A percentile compares a stretch with the other conserved stretches of the same genome.
Conservation (phyloP, 805 yeast species). For the Kurtzmaniella cleridarum region DNA sequence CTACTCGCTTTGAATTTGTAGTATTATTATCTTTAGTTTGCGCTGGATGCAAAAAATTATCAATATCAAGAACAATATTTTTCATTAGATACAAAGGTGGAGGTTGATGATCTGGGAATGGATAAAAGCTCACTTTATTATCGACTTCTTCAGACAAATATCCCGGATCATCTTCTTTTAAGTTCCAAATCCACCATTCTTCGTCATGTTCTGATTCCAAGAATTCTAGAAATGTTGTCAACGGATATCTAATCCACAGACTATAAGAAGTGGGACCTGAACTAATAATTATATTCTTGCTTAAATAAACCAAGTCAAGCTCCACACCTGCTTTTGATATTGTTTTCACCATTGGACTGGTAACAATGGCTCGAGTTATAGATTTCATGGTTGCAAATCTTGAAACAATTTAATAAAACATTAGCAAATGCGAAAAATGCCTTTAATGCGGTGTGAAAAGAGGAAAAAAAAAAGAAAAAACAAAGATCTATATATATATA, state of each 20-base stretch:
- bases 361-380: conserved; percentile 11
- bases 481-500: too few relatives aligned
- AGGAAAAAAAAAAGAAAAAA: too few relatives aligned
- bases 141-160: conserved; percentile 34
- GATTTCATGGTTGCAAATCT: conserved; percentile 1
- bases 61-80: conserved; percentile 39
- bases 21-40: conserved; percentile 18
- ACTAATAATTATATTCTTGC: conserved; percentile 61
- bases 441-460: too few relatives aligned
- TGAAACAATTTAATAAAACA: neutral
- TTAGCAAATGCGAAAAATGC: too few relatives aligned
- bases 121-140: conserved; percentile 35
- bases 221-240: conserved; percentile 45
- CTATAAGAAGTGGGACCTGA: conserved; percentile 58
- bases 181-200: conserved; percentile 71
- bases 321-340: conserved; percentile 17
- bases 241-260: conserved; percentile 46
- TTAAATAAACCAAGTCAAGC: conserved; percentile 65
- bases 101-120: conserved; percentile 75
- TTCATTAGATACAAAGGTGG: conserved; percentile 57
- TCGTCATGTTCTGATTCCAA: conserved; percentile 42
- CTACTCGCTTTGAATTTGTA: conserved; percentile 28
- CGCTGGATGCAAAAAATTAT: conserved; percentile 27
- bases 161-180: conserved; percentile 53
- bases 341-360: conserved; percentile 18